Evolutionary conservation across 495 filamentous ascomycete genomes (phyloP), one percentile per base, ranked within the genome.

Genomic region (Bacidia rubella): DNA sequence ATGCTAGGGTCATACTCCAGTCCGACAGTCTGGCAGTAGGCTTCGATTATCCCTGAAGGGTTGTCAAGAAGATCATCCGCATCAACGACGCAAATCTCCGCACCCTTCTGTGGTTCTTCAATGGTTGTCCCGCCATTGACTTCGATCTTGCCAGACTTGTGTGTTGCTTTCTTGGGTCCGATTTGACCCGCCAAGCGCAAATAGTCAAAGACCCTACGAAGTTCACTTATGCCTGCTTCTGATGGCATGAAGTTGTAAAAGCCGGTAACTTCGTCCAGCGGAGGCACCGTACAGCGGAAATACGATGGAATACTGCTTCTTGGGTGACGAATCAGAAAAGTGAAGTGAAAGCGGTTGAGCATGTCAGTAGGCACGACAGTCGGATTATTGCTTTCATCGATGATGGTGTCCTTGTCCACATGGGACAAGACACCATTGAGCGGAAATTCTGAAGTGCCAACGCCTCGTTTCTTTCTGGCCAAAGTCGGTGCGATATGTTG

Each of bases 291-390:
- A 77, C 92, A 98, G 49, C 90, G 87, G 72, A 83, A 94, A 73
- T 90, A 97, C 46, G 81, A 87, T 2, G 92, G 92, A 58, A 97
- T 87, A 56, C 85, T 85, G 63, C 71, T 75, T 49, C 83, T 79
- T 25, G 92, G 92, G 68, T 96, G 87, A 47, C 92, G 89, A 71
- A 98, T 96, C 35, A 98, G 75, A 72, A 98, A 96, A n/a, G 88
- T 85, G 72, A 89, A 95, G 61, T 95, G 87, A 72, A 94, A 96
- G 48, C 74, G 63, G 54, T 72, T 67, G 38, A 95, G 72, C 47
- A 87, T 63, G 17, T 73, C 72, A 2, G 73, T 63, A 12, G 92
- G 92, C 47, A 96, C 65, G 15, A 94, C 81, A 7, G 90, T 94
- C 12, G 90, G 90, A 64, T 96, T 96, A 21, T 72, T 70, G 4